Evolutionary conservation across 495 filamentous ascomycete genomes (phyloP).

Genomic region (Xylaria telfairii): DNA sequence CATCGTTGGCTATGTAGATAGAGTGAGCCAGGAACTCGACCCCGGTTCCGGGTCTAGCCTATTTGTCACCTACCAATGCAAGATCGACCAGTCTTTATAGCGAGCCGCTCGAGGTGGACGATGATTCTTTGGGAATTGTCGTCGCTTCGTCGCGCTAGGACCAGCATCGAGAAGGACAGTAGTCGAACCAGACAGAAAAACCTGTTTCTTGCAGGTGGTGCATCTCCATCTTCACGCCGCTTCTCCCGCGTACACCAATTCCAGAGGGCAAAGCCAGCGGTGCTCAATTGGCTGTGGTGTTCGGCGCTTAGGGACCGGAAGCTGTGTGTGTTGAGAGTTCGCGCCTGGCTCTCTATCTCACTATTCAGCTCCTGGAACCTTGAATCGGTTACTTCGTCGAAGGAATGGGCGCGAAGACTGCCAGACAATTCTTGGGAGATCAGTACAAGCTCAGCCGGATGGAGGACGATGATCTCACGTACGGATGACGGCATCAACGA

Average conservation of each 20-base stretch:
- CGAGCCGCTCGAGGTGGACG: constrained; percentile 67
- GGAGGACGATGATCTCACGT: constrained; percentile 18
- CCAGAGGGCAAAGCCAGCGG: constrained; percentile 65
- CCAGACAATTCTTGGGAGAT: constrained; percentile 40
- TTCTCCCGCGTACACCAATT: constrained; percentile 66
- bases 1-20: constrained; percentile 49
- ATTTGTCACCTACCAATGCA: constrained; percentile 64
- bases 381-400: constrained; percentile 20
- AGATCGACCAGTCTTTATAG: constrained; percentile 67
- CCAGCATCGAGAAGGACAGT: constrained; percentile 75
- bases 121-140: constrained; percentile 43
- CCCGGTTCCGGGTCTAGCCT: constrained; percentile 22
- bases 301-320: constrained; percentile 30
- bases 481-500: constrained; percentile 35
- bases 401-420: constrained; percentile 35
- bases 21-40: constrained; percentile 20
- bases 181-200: constrained; percentile 57
- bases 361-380: constrained; percentile 21
- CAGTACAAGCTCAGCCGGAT: constrained; percentile 11
- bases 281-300: constrained; percentile 56
- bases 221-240: constrained; percentile 34
- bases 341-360: constrained; percentile 34
- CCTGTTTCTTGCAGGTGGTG: constrained; percentile 23
- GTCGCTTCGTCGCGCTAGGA: constrained; percentile 56
- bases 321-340: constrained; percentile 27